Percentiles rank a stretch among this genome's conserved stretches.
Conservation (phyloP, 2,329 filamentous ascomycete species). For the Phialocephala sp. region DNA sequence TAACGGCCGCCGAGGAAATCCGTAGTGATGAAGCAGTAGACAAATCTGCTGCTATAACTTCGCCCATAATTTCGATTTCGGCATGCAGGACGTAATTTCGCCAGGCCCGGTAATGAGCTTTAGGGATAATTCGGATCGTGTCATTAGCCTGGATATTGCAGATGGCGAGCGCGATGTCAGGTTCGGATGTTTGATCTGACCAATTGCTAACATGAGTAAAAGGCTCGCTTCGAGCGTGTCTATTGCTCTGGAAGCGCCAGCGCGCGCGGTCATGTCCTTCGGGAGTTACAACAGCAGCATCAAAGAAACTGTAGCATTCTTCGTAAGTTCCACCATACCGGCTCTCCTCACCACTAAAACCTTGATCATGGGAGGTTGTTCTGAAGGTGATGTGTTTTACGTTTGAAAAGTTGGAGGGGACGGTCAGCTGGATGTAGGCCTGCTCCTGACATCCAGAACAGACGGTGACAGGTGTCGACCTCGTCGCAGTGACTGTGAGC, state of each 20-base stretch:
- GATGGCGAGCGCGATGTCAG: not conserved
- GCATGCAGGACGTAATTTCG: not conserved
- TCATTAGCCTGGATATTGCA: constrained; percentile 6
- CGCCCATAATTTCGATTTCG: no score
- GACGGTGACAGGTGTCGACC: no score
- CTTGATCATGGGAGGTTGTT: constrained; percentile 10
- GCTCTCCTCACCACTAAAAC: constrained; percentile 9
- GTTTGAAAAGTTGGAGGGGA: constrained; percentile 1
- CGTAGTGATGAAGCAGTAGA: no score
- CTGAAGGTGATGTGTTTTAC: constrained; percentile 9
- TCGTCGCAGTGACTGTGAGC: no score
- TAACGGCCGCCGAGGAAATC: no score
- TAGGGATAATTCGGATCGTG: constrained; percentile 8
- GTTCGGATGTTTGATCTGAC: no score
- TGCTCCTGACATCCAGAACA: no score
- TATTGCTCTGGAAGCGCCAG: constrained; percentile 13
- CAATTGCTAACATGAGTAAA: no score
- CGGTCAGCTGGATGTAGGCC: no score
- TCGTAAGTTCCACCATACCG: constrained; percentile 9
- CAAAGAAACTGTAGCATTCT: constrained; percentile 12
- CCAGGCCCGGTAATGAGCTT: constrained; percentile 10
- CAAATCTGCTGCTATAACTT: no score
- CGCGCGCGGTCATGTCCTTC: constrained; percentile 8
- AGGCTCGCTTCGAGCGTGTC: constrained; percentile 1
- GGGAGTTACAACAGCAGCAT: constrained; percentile 7